These are phyloP conservation scores for Akanthomyces muscarius DNA, from an alignment of 2,329 filamentous ascomycete genomes.

Conservation along the genomic window DNA sequence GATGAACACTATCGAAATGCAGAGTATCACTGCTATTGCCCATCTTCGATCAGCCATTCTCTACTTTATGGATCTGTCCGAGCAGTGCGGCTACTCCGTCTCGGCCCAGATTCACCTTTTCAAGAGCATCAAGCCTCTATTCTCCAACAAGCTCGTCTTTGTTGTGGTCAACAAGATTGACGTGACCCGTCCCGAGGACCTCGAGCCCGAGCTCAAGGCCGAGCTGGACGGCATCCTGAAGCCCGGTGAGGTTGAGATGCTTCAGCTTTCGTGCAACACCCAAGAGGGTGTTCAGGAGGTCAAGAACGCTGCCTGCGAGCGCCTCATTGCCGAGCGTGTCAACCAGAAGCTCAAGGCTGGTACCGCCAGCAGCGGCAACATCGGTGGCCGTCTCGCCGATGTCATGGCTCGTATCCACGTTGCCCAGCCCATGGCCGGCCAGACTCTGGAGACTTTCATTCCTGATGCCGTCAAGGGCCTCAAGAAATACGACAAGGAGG, in stretches of 20 bases:
- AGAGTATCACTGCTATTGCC: slow-evolving; percentile 93
- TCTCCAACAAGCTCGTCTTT: slow-evolving; percentile 96
- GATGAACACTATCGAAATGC: slow-evolving; percentile 99
- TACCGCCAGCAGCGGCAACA: slow-evolving; percentile 68
- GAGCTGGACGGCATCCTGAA: slow-evolving; percentile 78
- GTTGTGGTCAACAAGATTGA: slow-evolving; percentile 99
- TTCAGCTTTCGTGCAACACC: slow-evolving; percentile 92
- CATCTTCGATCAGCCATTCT: slow-evolving; percentile 92
- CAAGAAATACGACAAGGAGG: slow-evolving; percentile 86
- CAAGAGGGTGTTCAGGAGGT: slow-evolving; percentile 91
- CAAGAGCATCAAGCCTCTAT: slow-evolving; percentile 93
- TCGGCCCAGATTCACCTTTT: slow-evolving; percentile 91
- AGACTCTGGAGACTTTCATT: slow-evolving; percentile 76
- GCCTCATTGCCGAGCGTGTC: slow-evolving; percentile 86
- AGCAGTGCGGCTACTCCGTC: slow-evolving; percentile 94
- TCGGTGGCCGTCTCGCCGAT: slow-evolving; percentile 79
- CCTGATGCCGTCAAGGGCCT: slow-evolving; percentile 76
- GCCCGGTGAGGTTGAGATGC: slow-evolving; percentile 83
- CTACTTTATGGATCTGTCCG: slow-evolving; percentile 97
- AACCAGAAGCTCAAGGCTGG: slow-evolving; percentile 95
- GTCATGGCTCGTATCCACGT: slow-evolving; percentile 95
- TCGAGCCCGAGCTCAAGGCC: slow-evolving; percentile 72
- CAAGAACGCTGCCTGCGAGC: slow-evolving; percentile 91
- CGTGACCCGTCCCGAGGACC: slow-evolving; percentile 78
- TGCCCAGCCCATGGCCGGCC: slow-evolving; percentile 82